phyloP scores from a whole-genome alignment of 192 early-diverging fungal genomes.

The Umbelopsis sp. region DNA sequence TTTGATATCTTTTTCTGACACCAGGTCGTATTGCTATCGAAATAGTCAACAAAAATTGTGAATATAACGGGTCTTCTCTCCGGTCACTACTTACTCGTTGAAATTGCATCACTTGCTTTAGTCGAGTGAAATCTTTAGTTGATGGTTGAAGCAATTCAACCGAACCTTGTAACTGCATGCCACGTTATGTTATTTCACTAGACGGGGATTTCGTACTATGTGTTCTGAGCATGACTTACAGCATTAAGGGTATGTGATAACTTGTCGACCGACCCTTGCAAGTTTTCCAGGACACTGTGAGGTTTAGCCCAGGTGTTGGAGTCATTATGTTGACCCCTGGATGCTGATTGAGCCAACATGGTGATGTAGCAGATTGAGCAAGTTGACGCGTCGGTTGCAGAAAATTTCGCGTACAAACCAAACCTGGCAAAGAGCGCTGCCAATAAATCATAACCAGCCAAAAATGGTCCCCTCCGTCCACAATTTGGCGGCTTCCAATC shows the following conservation, averaged over 20 bases:
- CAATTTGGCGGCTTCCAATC: no score
- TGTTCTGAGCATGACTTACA: background rate
- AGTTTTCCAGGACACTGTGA: conserved; percentile 14
- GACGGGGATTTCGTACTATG: background rate
- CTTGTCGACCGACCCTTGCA: conserved; percentile 3
- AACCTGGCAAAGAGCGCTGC: no score
- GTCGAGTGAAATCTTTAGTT: conserved; percentile 10
- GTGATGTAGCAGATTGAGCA: background rate
- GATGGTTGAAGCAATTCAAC: conserved; percentile 10
- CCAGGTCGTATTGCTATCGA: conserved; percentile 9
- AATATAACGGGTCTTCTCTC: background rate
- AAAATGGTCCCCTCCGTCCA: no score
- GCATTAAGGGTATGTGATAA: background rate
- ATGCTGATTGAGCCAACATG: background rate
- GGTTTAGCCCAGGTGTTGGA: background rate
- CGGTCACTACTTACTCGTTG: background rate
- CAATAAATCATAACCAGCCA: no score
- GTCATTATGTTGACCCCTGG: background rate
- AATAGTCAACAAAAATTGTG: background rate
- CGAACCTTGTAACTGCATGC: conserved; percentile 7
- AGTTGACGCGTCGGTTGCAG: no score
- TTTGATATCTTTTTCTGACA: conserved; percentile 16
- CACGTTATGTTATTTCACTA: no score
- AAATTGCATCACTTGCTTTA: conserved; percentile 7
- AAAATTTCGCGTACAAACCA: no score